A percentile compares a stretch with the other conserved stretches of the same genome.
These are phyloP conservation scores for Sporisorium scitamineum DNA, from an alignment of 1,284 basidiomycete genomes.

Conservation along the genomic window DNA sequence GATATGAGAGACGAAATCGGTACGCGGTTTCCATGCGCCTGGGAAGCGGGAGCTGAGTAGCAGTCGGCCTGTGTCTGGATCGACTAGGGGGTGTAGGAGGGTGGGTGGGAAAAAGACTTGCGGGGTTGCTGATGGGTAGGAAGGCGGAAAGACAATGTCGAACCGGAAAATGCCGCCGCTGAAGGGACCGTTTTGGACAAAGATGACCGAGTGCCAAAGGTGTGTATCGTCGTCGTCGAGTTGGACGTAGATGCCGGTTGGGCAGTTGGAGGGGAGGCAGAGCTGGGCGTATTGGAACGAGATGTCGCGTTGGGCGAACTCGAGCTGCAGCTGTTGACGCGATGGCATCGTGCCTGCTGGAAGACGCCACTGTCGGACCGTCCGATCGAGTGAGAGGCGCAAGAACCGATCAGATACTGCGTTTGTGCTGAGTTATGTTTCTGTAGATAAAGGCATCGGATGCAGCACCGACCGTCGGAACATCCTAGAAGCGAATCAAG, in stretches of 20 bases:
- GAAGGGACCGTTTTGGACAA: slow-evolving; percentile 50
- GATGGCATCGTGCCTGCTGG: slow-evolving; percentile 21
- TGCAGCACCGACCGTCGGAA: background rate
- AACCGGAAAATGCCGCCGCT: slow-evolving; percentile 58
- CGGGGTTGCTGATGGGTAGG: slow-evolving; percentile 43
- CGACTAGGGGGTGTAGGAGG: slow-evolving; percentile 54
- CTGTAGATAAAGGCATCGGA: background rate
- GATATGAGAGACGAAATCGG: slow-evolving; percentile 44
- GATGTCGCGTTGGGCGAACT: slow-evolving; percentile 50
- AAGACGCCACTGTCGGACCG: background rate
- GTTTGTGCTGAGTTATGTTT: background rate
- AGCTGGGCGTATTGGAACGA: slow-evolving; percentile 53
- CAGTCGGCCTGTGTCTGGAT: slow-evolving; percentile 45
- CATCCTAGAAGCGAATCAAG: background rate
- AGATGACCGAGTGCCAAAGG: slow-evolving; percentile 54
- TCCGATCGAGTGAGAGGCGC: background rate
- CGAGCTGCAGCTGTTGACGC: slow-evolving; percentile 31
- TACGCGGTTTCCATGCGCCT: slow-evolving; percentile 35
- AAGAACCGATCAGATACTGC: background rate
- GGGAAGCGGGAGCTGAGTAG: slow-evolving; percentile 34
- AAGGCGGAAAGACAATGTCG: slow-evolving; percentile 51
- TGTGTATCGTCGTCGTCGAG: slow-evolving; percentile 50
- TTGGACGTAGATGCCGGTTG: slow-evolving; percentile 48
- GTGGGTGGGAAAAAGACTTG: slow-evolving; percentile 53
- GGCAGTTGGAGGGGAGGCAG: slow-evolving; percentile 42